Percentiles rank a stretch among this genome's conserved stretches.
phyloP scores from a whole-genome alignment of 345 rosid genomes.

The Pugionium dolabratum region DNA sequence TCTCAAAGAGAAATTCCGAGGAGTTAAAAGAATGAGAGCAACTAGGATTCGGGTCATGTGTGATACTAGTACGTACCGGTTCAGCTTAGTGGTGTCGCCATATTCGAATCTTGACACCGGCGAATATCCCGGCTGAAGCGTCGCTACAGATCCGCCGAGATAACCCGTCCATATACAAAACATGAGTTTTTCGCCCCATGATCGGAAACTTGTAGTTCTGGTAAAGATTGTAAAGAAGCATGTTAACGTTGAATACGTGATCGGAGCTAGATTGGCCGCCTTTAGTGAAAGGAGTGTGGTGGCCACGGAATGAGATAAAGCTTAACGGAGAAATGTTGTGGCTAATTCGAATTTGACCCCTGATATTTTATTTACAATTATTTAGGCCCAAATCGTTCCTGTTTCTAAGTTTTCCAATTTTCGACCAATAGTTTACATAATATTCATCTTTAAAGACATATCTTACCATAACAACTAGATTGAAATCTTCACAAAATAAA shows the following conservation, averaged over 20 bases:
- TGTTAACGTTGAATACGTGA: constrained; percentile 34
- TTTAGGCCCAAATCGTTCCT: constrained; percentile 1
- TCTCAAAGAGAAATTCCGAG: not conserved
- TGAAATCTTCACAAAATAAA: not conserved
- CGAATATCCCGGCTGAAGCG: constrained; percentile 51
- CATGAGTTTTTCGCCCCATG: constrained; percentile 93
- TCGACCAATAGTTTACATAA: not conserved
- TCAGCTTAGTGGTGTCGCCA: constrained; percentile 78
- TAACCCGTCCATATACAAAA: constrained; percentile 81
- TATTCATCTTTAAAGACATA: constrained; percentile 1
- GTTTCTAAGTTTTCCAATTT: not conserved
- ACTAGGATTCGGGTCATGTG: not conserved
- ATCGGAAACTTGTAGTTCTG: constrained; percentile 48
- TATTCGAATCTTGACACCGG: constrained; percentile 60
- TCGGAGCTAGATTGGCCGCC: constrained; percentile 47
- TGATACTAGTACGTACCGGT: constrained; percentile 13
- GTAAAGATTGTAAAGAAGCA: constrained; percentile 80
- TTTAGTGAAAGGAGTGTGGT: constrained; percentile 11
- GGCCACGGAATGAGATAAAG: not conserved
- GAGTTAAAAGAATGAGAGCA: not conserved
- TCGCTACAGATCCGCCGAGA: constrained; percentile 65
- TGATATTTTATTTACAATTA: not conserved
- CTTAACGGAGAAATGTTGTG: not conserved
- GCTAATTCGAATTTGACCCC: constrained; percentile 28
- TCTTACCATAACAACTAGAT: constrained; percentile 8